phyloP scores from a whole-genome alignment of 305 asterid genomes.

The Euphrasia arctica region DNA sequence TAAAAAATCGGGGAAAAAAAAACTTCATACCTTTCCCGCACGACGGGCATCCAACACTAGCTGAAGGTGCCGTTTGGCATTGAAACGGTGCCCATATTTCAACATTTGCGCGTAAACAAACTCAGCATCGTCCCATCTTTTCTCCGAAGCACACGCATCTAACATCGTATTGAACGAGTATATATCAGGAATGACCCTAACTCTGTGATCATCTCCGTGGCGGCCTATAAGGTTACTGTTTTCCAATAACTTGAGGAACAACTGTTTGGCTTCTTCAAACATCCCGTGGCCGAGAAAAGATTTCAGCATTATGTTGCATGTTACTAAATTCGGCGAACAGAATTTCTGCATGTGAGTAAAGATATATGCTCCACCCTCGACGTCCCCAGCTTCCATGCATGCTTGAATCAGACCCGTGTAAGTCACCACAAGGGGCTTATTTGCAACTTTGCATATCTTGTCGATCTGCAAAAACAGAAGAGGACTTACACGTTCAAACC shows the following conservation, averaged over 20 bases:
- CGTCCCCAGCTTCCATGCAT: slow-evolving; percentile 60
- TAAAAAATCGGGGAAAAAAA: too few species aligned
- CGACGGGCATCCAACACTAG: slow-evolving; percentile 53
- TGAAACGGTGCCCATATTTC: slow-evolving; percentile 71
- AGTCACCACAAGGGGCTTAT: slow-evolving; percentile 87
- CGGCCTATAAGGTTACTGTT: slow-evolving; percentile 35
- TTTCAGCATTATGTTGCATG: slow-evolving; percentile 80
- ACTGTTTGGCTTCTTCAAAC: slow-evolving; percentile 66
- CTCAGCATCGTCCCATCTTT: slow-evolving; percentile 86
- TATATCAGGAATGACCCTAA: slow-evolving; percentile 65
- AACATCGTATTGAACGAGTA: slow-evolving; percentile 83
- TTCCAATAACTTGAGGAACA: slow-evolving; percentile 57
- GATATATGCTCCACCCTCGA: slow-evolving; percentile 53
- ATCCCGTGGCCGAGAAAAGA: slow-evolving; percentile 64
- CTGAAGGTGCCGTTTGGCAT: slow-evolving; percentile 73
- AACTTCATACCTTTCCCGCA: slow-evolving; percentile 75
- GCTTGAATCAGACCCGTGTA: slow-evolving; percentile 95
- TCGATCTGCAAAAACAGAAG: slow-evolving; percentile 49
- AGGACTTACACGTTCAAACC: too few species aligned
- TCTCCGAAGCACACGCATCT: slow-evolving; percentile 56
- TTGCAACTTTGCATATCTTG: slow-evolving; percentile 91
- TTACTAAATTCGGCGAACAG: slow-evolving; percentile 79
- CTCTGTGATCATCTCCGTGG: slow-evolving; percentile 40
- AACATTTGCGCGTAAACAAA: slow-evolving; percentile 66
- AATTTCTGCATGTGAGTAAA: slow-evolving; percentile 79